Base-by-base conservation (phyloP, 805 yeast species). In the Lipomyces orientalis region DNA sequence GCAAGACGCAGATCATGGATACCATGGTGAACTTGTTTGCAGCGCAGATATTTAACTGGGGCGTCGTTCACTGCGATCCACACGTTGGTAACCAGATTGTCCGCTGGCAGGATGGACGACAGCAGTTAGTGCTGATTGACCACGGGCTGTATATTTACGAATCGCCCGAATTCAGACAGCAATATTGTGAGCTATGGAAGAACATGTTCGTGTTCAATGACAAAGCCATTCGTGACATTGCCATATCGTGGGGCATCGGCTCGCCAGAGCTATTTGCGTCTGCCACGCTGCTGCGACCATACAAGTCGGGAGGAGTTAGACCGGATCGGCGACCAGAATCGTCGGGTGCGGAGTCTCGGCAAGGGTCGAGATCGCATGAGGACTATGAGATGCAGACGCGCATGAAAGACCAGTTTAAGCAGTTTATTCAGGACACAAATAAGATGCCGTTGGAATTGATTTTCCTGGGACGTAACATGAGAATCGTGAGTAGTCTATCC, bases 1-100 rank as follows among this genome's bases (percentile, higher is more conserved):
- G 85, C 71, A 73, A 81, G 39, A 67, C 76, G 22, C 68, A 74
- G 29, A 78, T 87, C n/a, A 81, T 88, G 84, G 76, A 79, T 22
- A 84, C 81, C 66, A 84, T 88, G 71, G 78, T 87, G 58, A 78
- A 79, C 59, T 80, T 86, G 22, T 85, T 84, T 71, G 85, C 87
- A 29, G 81, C 83, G 68, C 90, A 87, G 77, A 85, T 88, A 19
- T 89, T 88, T 75, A 78, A 81, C 37, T 89, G 89, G 84, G 92
- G 91, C 5, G 80, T 85, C 39, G 86, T 89, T 19, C 93, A 89
- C 75, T 85, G 90, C 62, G 93, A 89, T 74, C 91, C 94, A 12
- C 96, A 90, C 73, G 95, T 95, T 1, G 96, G 96, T 5, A 90
- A 90, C 75, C 77, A 90, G 71, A 75, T 90, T 64, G 86, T 87